phyloP scores from a whole-genome alignment of 805 yeast genomes.

The Ogataea populi-albae region DNA sequence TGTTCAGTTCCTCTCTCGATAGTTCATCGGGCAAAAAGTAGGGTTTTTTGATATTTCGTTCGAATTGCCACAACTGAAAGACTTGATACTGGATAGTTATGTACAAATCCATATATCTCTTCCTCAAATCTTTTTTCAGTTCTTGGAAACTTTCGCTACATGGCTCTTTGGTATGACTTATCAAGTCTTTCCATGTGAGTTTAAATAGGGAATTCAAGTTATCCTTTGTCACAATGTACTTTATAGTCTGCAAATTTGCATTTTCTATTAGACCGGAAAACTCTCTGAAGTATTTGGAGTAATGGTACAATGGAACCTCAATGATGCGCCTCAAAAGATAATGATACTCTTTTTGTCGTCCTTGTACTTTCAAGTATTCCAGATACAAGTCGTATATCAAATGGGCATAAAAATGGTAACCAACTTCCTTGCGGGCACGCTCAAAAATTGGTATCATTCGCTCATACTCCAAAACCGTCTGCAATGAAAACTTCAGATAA shows the following conservation, averaged over 20 bases:
- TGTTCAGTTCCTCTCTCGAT: conserved; percentile 45
- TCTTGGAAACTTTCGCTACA: conserved; percentile 24
- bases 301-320: conserved; percentile 58
- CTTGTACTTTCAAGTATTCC: conserved; percentile 35
- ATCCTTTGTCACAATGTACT: conserved; percentile 23
- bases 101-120: conserved; percentile 49
- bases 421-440: conserved; percentile 46
- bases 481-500: conserved; percentile 41
- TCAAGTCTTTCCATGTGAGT: conserved; percentile 25
- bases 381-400: conserved; percentile 53
- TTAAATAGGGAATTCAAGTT: conserved; percentile 21
- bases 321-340: conserved; percentile 45
- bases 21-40: conserved; percentile 38
- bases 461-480: conserved; percentile 30
- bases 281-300: conserved; percentile 42
- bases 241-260: conserved; percentile 27
- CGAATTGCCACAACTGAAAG: conserved; percentile 49
- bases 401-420: conserved; percentile 49
- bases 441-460: conserved; percentile 41
- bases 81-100: conserved; percentile 54
- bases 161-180: conserved; percentile 12
- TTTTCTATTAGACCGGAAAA: conserved; percentile 36
- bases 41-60: conserved; percentile 38
- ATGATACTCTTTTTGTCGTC: conserved; percentile 33
- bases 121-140: conserved; percentile 39